Evolutionary conservation across 805 yeast genomes (phyloP).

Genomic region (Schizosaccharomyces osmophilus): DNA sequence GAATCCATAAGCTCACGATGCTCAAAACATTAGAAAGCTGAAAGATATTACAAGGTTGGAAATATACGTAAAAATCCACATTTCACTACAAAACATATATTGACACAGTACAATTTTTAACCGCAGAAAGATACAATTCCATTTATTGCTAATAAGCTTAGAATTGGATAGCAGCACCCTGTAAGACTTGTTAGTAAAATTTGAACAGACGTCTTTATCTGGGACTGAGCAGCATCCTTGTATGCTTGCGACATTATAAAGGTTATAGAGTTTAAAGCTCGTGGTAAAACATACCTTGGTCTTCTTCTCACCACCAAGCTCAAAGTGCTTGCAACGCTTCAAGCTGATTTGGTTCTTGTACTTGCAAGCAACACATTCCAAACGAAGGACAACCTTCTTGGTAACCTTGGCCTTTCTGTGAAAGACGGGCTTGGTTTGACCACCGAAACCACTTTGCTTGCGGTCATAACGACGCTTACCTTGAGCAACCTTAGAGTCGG

Average conservation of each 20-base stretch:
- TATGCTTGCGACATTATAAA: too few relatives aligned
- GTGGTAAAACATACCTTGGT: slow-evolving; percentile 40
- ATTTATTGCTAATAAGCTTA: neutral
- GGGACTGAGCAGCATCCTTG: too few relatives aligned
- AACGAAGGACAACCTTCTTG: slow-evolving; percentile 97
- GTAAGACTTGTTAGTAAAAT: neutral
- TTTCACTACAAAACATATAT: too few relatives aligned
- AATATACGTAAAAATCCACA: too few relatives aligned
- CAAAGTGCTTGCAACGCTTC: slow-evolving; percentile 99
- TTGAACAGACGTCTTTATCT: too few relatives aligned
- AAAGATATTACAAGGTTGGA: too few relatives aligned
- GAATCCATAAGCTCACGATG: too few relatives aligned
- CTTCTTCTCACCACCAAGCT: slow-evolving; percentile 99
- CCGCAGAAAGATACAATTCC: neutral
- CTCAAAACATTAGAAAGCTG: too few relatives aligned
- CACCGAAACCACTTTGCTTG: slow-evolving; percentile 99
- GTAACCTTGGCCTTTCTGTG: slow-evolving; percentile 99
- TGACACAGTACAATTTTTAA: neutral
- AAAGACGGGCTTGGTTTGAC: slow-evolving; percentile 99
- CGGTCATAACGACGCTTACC: slow-evolving; percentile 99
- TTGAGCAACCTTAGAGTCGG: slow-evolving; percentile 96
- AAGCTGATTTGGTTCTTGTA: slow-evolving; percentile 92
- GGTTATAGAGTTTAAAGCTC: neutral
- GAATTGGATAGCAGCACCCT: slow-evolving; percentile 2
- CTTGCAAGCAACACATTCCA: slow-evolving; percentile 96